phyloP scores from a whole-genome alignment of 148 eudicot species.

The Arbutus unedo region DNA sequence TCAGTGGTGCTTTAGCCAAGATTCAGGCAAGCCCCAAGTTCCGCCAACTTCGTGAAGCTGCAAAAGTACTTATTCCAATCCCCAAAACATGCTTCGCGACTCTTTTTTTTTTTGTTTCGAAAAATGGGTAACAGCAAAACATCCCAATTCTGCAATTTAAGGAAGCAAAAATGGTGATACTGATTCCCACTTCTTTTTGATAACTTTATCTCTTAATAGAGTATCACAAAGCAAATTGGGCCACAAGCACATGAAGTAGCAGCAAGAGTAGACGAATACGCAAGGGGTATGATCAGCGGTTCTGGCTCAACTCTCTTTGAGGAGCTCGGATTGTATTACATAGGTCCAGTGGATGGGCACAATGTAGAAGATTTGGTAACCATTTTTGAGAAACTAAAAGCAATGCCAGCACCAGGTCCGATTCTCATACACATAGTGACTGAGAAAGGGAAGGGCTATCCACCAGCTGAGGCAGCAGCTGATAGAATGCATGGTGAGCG shows the following conservation, averaged over 20 bases:
- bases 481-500: slow-evolving; percentile 81
- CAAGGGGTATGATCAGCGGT: slow-evolving; percentile 58
- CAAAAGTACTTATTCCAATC: slow-evolving; percentile 38
- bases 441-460: slow-evolving; percentile 80
- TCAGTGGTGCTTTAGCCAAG: slow-evolving; percentile 53
- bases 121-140: not conserved
- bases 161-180: not conserved
- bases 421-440: slow-evolving; percentile 71
- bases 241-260: slow-evolving; percentile 61
- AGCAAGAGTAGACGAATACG: slow-evolving; percentile 61
- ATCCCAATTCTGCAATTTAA: not conserved
- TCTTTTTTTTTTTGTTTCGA: not conserved
- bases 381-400: slow-evolving; percentile 55
- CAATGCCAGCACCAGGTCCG: slow-evolving; percentile 68
- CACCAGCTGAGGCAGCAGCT: slow-evolving; percentile 68
- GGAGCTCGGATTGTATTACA: slow-evolving; percentile 68
- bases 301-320: slow-evolving; percentile 56
- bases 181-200: not conserved
- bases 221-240: slow-evolving; percentile 63
- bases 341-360: slow-evolving; percentile 83
- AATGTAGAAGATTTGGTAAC: slow-evolving; percentile 54
- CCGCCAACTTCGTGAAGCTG: slow-evolving; percentile 64
- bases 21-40: slow-evolving; percentile 58
- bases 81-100: not conserved
- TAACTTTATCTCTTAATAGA: slow-evolving; percentile 24